Evolutionary conservation across 345 rosid genomes (phyloP), one percentile per base, ranked within the genome.

Genomic region (Hypericum perforatum): DNA sequence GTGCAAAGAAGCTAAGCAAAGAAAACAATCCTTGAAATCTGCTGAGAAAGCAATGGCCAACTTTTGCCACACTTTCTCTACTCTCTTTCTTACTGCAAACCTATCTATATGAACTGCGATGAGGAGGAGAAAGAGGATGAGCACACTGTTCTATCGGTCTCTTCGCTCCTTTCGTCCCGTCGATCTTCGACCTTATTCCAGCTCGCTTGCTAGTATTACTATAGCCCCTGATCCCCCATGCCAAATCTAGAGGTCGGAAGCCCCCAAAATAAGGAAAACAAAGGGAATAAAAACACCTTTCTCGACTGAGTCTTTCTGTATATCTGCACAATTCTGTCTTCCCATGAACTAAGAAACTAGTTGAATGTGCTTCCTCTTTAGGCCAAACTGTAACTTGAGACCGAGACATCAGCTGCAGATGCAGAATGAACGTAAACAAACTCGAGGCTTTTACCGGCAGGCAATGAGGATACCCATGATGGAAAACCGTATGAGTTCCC

Each of bases 91-190:
- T 13, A 29, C 47, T 41, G 1, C 68, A 71, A 55, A 56, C 36
- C 70, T 63, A 59, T 68, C 57, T 55, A 62, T 58, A 53, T 63
- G 70, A 67, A 65, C 50, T 58, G 43, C 62, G 59, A 73, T 54
- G 65, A 51, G 66, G 83, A 74, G 82, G 82, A 70, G 85, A 83
- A 82, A 92, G 96, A 85, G 98, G 98, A 92, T 88, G 96, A 92
- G 95, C 96, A 83, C 91, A 67, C 49, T 36, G 54, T 61, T 58
- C 57, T 39, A 6, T 62, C 29, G 14, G 84, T 85, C 94, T 77
- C 89, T 79, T 85, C 94, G 16, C 89, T 73, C 82, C 78, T 81
- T 81, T 77, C 88, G 8, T 66, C 80, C 32, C 85, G 64, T 72
- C 67, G 32, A 58, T 15, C 65, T 69, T 63, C 59, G 6, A 29